Evolutionary conservation across 495 filamentous ascomycete genomes (phyloP), one percentile per base, ranked within the genome.

Genomic region (Trichoderma reesei): DNA sequence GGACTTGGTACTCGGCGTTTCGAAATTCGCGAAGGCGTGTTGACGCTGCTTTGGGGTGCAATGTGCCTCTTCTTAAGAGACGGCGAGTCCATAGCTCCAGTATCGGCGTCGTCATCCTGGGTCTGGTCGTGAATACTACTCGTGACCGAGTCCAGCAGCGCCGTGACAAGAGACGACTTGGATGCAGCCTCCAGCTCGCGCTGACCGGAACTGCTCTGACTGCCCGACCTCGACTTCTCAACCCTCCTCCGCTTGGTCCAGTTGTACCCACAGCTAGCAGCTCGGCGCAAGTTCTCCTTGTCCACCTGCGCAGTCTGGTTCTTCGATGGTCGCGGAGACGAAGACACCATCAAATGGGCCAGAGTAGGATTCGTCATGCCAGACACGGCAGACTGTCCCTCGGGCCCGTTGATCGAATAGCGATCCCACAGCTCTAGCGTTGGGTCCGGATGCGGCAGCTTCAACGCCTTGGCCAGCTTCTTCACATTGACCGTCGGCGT

Each of bases 401-500:
- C 67, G 4, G 69, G 69, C 41, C 72, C 76, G 31, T 68, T 66
- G 8, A 76, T 63, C 39, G 80, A 83, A 70, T 90, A 95, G 20
- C 88, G 86, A 67, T 87, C 90, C 92, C 91, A 96, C n/a, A 96
- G 75, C 62, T 96, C 92, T 39, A 85, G 75, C 0, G 88, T 88
- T 34, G 93, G 88, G 72, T 98, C 94, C 51, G 86, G 84, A 64
- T 89, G 86, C 33, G 90, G 90, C 0, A 91, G 92, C 62, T 82
- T 86, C 41, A 89, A 76, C 2, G 81, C 74, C n/a, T 78, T 72
- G 42, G 83, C 80, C 26, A 87, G 70, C 39, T 77, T 78, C 64
- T 84, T 79, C 46, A 85, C 36, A 74, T 78, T 75, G 41, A 75
- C 66, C 10, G 69, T 62, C 1, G 75, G 72, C 0, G 75, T 71